phyloP scores from a whole-genome alignment of 2,329 filamentous ascomycete species.

The Mollisia scopiformis region DNA sequence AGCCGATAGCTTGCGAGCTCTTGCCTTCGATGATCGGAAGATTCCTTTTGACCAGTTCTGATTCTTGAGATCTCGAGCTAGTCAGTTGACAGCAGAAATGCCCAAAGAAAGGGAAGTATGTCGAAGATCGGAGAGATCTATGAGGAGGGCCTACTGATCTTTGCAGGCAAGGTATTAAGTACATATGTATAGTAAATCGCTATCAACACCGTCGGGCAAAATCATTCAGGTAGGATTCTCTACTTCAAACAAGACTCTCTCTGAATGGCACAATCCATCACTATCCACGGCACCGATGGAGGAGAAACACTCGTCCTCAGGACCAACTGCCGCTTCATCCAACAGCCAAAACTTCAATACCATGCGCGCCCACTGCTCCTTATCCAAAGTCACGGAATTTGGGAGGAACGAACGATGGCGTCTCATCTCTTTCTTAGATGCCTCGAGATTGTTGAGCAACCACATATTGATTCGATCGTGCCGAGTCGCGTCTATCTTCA shows the following conservation, averaged over 20 bases:
- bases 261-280: neutral
- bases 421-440: neutral
- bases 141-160: no score
- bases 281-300: neutral
- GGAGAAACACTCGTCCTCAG: neutral
- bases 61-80: no score
- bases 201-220: no score
- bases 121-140: no score
- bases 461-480: neutral
- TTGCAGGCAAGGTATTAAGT: no score
- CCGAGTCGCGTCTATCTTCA: neutral
- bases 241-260: neutral
- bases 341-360: slow-evolving; percentile 1
- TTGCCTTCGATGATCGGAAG: no score
- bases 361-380: neutral
- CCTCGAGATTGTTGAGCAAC: neutral
- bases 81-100: no score
- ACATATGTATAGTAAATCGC: no score
- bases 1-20: no score
- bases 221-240: no score
- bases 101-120: no score
- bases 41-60: no score
- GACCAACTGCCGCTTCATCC: neutral
- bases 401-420: neutral
- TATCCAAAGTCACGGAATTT: neutral